Evolutionary conservation across 371 early-diverging fungal genomes (phyloP), one percentile per base, ranked within the genome.

Genomic region (Coemansia sp.): DNA sequence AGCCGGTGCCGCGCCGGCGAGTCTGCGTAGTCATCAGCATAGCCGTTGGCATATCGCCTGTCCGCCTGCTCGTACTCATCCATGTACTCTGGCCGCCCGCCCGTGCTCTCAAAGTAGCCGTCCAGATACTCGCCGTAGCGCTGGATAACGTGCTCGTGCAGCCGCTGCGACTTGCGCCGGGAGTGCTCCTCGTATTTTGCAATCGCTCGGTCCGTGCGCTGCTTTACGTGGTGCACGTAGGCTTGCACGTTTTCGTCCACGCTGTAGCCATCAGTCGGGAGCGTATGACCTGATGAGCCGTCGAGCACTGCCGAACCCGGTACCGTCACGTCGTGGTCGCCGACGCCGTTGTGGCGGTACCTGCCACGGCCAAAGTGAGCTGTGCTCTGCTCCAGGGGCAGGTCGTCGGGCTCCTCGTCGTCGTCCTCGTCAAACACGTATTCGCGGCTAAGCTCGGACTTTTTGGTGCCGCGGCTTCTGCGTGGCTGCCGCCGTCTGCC

Each of bases 231-330:
- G 55, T 71, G 72, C 5, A 75, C 62, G 16, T 75, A 75, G 10
- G 61, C 76, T 47, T 71, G 76, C 49, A 75, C 72, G 4, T 62
- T 57, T 42, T 75, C 56, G 16, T 75, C 76, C 10, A 75, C 75
- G 31, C 60, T 66, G 49, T 62, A 69, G 40, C 62, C 61, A 10
- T 57, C 55, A 37, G 34, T 29, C 2, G 51, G 55, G 5, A 51
- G 58, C 5, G 49, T 32, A 9, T 40, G 55, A 6, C 60, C 34
- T 2, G 18, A 29, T 3, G 16, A 3, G 8, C 39, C 54, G 11
- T 53, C 43, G 4, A 34, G 8, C n/a, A 32, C 18, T 49, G 38
- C 40, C 4, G 59, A 48, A 32, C 47, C 58, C 24, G 61, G 64
- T 7, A 51, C 75, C 0, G 66, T 60, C 18, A 64, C 74, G 7